A percentile compares a stretch with the other conserved stretches of the same genome.
phyloP scores from a whole-genome alignment of 441 rosid genomes.

The Pelargonium fulgidum region DNA sequence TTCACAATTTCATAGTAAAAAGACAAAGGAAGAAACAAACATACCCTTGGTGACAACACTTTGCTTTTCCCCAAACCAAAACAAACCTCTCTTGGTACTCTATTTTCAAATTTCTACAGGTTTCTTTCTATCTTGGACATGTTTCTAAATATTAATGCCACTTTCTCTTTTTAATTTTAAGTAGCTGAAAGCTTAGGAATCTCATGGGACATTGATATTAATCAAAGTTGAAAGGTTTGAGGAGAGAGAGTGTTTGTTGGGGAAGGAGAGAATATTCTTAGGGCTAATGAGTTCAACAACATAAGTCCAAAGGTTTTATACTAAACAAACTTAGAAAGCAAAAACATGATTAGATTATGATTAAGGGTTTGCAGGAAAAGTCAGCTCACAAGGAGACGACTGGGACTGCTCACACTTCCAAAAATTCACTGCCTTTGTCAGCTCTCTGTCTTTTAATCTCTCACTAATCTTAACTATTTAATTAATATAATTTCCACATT shows the following conservation, averaged over 20 bases:
- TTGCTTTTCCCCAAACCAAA: slow-evolving; percentile 42
- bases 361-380: slow-evolving; percentile 57
- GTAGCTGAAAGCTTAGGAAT: background rate
- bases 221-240: slow-evolving; percentile 13
- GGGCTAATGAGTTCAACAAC: slow-evolving; percentile 74
- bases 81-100: background rate
- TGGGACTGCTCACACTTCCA: slow-evolving; percentile 48
- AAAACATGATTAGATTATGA: slow-evolving; percentile 85
- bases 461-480: background rate
- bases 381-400: slow-evolving; percentile 79
- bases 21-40: slow-evolving; percentile 48
- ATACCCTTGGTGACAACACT: slow-evolving; percentile 53
- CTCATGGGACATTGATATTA: background rate
- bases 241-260: slow-evolving; percentile 31
- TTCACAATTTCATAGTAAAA: slow-evolving; percentile 22
- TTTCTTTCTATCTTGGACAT: slow-evolving; percentile 6
- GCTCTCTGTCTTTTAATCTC: slow-evolving; percentile 52
- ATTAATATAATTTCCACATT: background rate
- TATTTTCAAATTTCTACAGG: slow-evolving; percentile 14
- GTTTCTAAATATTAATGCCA: background rate
- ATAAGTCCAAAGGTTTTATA: slow-evolving; percentile 52
- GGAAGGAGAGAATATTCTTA: slow-evolving; percentile 80
- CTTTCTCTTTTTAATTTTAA: too few species aligned
- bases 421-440: slow-evolving; percentile 88
- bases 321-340: slow-evolving; percentile 43